A percentile compares a stretch with the other conserved stretches of the same genome.
phyloP scores from a whole-genome alignment of 495 filamentous ascomycete species.

The Penicillium goetzii region DNA sequence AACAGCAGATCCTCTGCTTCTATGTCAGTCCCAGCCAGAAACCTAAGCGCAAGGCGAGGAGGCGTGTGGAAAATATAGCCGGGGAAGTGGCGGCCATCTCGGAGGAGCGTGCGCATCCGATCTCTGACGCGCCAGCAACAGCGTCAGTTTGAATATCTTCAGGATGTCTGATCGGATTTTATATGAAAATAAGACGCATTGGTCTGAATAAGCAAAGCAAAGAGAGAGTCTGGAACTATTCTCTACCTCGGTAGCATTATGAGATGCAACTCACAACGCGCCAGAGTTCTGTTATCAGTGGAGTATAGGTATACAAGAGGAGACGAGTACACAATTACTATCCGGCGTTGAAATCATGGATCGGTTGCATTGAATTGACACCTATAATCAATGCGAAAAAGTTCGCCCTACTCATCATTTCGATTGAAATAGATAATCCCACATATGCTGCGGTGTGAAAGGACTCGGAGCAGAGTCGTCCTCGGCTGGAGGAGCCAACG shows the following conservation, averaged over 20 bases:
- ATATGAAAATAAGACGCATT: neutral
- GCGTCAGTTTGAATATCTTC: neutral
- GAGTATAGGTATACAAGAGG: neutral
- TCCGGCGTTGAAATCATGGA: neutral
- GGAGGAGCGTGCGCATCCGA: neutral
- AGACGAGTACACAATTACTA: neutral
- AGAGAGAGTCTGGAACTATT: neutral
- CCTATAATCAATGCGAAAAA: neutral
- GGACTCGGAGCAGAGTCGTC: constrained; percentile 2
- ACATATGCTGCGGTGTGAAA: neutral
- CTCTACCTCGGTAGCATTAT: neutral
- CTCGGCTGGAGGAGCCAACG: constrained; percentile 13
- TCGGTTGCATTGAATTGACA: neutral
- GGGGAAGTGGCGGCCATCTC: neutral
- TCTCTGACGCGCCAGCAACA: neutral
- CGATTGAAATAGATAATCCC: neutral
- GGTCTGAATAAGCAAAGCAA: neutral
- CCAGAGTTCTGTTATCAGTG: neutral
- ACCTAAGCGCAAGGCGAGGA: constrained; percentile 1
- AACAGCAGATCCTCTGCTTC: constrained; percentile 46
- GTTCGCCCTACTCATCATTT: neutral
- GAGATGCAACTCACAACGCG: neutral
- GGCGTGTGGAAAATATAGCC: neutral
- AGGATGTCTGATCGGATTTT: too few species aligned
- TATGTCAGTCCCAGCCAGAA: constrained; percentile 31